Percentiles rank a stretch among this genome's conserved stretches.
Evolutionary conservation across 805 yeast genomes (phyloP).

Genomic region (Candida taoyuanica): DNA sequence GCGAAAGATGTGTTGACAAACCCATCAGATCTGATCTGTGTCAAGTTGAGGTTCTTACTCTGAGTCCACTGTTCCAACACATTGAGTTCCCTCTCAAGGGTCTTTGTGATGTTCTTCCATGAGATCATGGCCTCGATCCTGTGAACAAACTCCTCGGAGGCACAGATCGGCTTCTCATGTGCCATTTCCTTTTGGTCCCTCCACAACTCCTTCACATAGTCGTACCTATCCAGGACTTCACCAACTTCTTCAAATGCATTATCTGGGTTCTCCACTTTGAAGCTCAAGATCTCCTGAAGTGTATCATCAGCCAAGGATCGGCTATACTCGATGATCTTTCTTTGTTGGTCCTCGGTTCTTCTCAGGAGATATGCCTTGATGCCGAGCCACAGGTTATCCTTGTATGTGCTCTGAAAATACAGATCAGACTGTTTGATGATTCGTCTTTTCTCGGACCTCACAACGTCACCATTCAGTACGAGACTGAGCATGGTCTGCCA

Average conservation of each 20-base stretch:
- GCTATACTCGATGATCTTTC: constrained; percentile 59
- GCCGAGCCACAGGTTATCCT: constrained; percentile 83
- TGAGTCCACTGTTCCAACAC: constrained; percentile 79
- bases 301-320: constrained; percentile 70
- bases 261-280: constrained; percentile 47
- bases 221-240: constrained; percentile 54
- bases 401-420: constrained; percentile 49
- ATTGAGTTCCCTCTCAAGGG: constrained; percentile 56
- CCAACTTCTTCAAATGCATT: constrained; percentile 49
- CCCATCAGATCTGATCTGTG: constrained; percentile 32
- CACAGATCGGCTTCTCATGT: constrained; percentile 68
- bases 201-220: constrained; percentile 73
- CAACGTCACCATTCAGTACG: constrained; percentile 93
- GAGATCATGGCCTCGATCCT: constrained; percentile 75
- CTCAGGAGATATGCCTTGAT: constrained; percentile 78
- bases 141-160: constrained; percentile 55
- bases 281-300: constrained; percentile 62
- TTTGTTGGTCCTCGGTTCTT: constrained; percentile 75
- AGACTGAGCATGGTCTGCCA: constrained; percentile 94
- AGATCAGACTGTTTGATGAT: constrained; percentile 51
- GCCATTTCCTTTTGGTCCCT: constrained; percentile 73
- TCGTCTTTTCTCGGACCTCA: constrained; percentile 81
- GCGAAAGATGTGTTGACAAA: constrained; percentile 70
- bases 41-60: constrained; percentile 68
- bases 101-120: constrained; percentile 74